Evolutionary conservation across 2,329 filamentous ascomycete species (phyloP).

Genomic region (Orbilia javanica): DNA sequence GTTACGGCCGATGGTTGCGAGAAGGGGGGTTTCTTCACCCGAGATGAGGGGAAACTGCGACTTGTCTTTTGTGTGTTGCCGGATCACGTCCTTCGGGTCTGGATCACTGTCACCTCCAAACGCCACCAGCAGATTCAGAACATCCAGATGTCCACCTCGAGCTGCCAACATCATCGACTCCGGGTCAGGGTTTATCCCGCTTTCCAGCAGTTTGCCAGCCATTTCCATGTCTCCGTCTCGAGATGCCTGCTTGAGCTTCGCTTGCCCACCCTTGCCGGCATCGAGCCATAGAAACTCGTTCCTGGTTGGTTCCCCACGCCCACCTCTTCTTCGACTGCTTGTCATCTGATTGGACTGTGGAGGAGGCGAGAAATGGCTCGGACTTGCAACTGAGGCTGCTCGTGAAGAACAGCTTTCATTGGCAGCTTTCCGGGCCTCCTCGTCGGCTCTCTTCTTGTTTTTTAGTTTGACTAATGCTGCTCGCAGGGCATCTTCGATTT

Average conservation of each 20-base stretch:
- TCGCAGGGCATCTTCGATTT: conserved; percentile 76
- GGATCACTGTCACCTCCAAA: conserved; percentile 74
- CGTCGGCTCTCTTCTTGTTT: conserved; percentile 61
- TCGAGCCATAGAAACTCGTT: conserved; percentile 63
- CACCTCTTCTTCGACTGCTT: conserved; percentile 59
- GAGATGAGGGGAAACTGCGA: conserved; percentile 65
- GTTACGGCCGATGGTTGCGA: conserved; percentile 89
- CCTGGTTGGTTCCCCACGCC: conserved; percentile 61
- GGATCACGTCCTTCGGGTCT: conserved; percentile 66
- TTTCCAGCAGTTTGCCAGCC: conserved; percentile 61
- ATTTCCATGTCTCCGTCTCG: conserved; percentile 65
- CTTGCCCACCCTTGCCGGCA: conserved; percentile 61
- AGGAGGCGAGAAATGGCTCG: conserved; percentile 61
- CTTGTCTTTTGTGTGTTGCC: conserved; percentile 60
- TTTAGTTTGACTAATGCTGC: conserved; percentile 67
- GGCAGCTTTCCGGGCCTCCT: conserved; percentile 59
- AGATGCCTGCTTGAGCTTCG: conserved; percentile 64
- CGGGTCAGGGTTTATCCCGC: conserved; percentile 74
- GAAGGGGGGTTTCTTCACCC: conserved; percentile 89
- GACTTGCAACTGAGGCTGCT: conserved; percentile 62
- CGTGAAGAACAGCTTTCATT: conserved; percentile 61
- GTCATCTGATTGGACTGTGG: conserved; percentile 57
- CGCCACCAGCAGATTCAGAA: conserved; percentile 81
- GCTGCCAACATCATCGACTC: conserved; percentile 91
- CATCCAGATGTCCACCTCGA: conserved; percentile 88